Base-by-base conservation (phyloP, 139 green algal species). In the Coccomyxa sp. region DNA sequence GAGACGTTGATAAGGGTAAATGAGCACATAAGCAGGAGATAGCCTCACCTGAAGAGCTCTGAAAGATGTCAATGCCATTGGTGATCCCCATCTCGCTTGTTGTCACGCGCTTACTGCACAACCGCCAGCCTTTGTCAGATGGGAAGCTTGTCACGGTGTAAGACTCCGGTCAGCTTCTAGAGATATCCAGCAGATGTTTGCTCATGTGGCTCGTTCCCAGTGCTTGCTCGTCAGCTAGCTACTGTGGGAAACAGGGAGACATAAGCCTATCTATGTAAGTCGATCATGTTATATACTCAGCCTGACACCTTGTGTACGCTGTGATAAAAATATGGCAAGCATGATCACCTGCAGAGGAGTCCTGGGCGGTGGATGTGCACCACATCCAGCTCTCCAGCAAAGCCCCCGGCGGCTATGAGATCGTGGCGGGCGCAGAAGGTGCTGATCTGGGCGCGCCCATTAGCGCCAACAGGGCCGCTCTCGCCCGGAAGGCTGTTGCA, bases 81-180 rank as follows among this genome's bases (percentile, higher is more conserved):
- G 95, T 98, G 85, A 98, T 98, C 69, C 89, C 91, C 76, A 98
- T 98, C 40, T 97, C 94, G 50, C 76, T 82, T 8, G 58, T 75
- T 14, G 84, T 86, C 8, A 90, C 82, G 2, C 82, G 76, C 75
- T 74, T 80, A 70, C 82, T 85, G 82, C 50, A 64, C 18, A 18
- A 64, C 22, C n/a, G n/a, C n/a, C n/a, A n/a, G n/a, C n/a, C n/a
- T n/a, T n/a, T n/a, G n/a, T n/a, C n/a, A n/a, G n/a, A n/a, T n/a
- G n/a, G n/a, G n/a, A n/a, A n/a, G n/a, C n/a, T 31, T 64, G 50
- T 31, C 5, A 31, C 27, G 50, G 50, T 64, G 50, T 64, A 5
- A 64, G 50, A 64, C n/a, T n/a, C n/a, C n/a, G n/a, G n/a, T n/a
- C n/a, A n/a, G n/a, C n/a, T n/a, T n/a, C n/a, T n/a, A n/a, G n/a